phyloP scores from a whole-genome alignment of 345 rosid species.

The Microcos paniculata region DNA sequence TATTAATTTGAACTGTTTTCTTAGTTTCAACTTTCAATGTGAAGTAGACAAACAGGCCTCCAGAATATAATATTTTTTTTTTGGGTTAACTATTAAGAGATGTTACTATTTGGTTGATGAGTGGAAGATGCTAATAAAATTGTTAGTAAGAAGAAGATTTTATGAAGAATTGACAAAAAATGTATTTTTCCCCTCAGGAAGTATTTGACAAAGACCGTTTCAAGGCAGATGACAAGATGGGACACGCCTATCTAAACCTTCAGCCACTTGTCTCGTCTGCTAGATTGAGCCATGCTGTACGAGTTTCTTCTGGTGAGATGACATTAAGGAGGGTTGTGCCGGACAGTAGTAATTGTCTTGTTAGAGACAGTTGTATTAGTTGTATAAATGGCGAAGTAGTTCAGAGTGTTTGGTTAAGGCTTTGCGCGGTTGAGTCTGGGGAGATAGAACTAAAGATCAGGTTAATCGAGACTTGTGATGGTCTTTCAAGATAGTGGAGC shows the following conservation, averaged over 20 bases:
- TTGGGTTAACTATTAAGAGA: neutral
- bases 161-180: neutral
- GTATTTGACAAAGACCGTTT: constrained; percentile 95
- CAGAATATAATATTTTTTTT: neutral
- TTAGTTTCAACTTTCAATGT: neutral
- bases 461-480: constrained; percentile 46
- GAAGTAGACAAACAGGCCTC: neutral
- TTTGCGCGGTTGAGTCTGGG: constrained; percentile 82
- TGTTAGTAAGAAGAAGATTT: neutral
- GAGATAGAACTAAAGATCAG: constrained; percentile 85
- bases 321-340: constrained; percentile 78
- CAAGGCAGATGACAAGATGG: constrained; percentile 99
- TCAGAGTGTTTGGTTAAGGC: constrained; percentile 86
- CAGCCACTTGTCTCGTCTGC: constrained; percentile 86
- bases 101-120: neutral
- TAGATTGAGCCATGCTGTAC: constrained; percentile 68
- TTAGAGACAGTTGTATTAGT: constrained; percentile 77
- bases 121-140: neutral
- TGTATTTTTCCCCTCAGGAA: constrained; percentile 51
- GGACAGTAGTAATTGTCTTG: constrained; percentile 72
- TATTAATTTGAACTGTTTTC: neutral
- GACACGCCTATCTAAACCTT: constrained; percentile 77
- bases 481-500: constrained; percentile 24
- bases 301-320: constrained; percentile 60
- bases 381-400: constrained; percentile 77